A percentile compares a stretch with the other conserved stretches of the same genome.
phyloP scores from a whole-genome alignment of 768 basidiomycete species.

The Cubamyces lactineus region DNA sequence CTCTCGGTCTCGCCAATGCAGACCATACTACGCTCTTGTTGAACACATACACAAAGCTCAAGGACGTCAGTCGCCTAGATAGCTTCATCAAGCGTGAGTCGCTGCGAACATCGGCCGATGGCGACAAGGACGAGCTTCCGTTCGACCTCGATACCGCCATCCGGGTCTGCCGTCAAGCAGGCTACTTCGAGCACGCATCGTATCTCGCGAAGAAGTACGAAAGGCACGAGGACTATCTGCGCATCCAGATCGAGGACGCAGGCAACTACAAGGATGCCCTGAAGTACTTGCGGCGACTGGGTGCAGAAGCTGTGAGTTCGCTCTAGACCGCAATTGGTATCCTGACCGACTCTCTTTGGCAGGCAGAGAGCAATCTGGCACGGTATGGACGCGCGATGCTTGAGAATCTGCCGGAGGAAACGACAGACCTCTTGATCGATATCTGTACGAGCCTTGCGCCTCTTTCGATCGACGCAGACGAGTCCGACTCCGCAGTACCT shows the following conservation, averaged over 20 bases:
- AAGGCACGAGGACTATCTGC: slow-evolving; percentile 88
- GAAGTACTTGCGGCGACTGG: slow-evolving; percentile 75
- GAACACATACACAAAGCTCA: slow-evolving; percentile 97
- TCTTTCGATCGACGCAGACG: slow-evolving; percentile 46
- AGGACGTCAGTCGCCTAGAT: slow-evolving; percentile 86
- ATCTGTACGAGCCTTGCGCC: slow-evolving; percentile 75
- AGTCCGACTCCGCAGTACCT: slow-evolving; percentile 31
- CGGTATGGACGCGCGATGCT: slow-evolving; percentile 89
- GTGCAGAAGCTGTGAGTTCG: slow-evolving; percentile 72
- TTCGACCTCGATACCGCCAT: slow-evolving; percentile 98
- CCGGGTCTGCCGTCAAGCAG: slow-evolving; percentile 93
- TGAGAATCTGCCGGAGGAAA: slow-evolving; percentile 79
- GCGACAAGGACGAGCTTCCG: slow-evolving; percentile 71
- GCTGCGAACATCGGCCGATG: slow-evolving; percentile 43
- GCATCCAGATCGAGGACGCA: slow-evolving; percentile 94
- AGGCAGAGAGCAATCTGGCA: slow-evolving; percentile 87
- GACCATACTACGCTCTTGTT: slow-evolving; percentile 97
- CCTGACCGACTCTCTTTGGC: neutral
- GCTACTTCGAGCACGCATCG: slow-evolving; percentile 92
- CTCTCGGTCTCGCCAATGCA: slow-evolving; percentile 86
- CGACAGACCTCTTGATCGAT: slow-evolving; percentile 90
- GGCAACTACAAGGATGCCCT: slow-evolving; percentile 82
- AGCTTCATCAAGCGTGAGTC: slow-evolving; percentile 92
- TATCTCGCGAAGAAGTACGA: slow-evolving; percentile 93
- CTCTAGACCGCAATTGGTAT: neutral